Base-by-base conservation (phyloP, 2,329 filamentous ascomycete genomes). In the Sordariomycetes sp. region DNA sequence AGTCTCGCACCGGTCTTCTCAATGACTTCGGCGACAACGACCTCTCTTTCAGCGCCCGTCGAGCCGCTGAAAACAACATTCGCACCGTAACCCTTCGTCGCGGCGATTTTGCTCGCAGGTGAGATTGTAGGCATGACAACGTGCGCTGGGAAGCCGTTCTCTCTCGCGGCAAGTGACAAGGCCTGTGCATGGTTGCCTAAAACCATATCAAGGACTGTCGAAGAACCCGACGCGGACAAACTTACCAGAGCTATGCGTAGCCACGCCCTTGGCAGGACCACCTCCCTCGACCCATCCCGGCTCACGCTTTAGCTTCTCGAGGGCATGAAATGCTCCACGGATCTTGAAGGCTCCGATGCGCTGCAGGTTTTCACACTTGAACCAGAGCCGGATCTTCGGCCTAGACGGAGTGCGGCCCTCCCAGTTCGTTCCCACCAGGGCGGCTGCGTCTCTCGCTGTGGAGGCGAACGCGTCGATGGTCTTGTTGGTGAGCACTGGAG, bases 281-380 rank as follows among this genome's bases (percentile, higher is more conserved):
- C 63, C 63, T 4, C 64, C 66, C 40, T 70, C 70, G 21, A 77
- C 67, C 50, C 69, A 67, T 3, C 68, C 73, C 14, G 66, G 56
- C 40, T 71, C 65, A 39, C 54, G 55, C 46, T 79, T 74, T 46
- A 90, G 57, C 24, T 81, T 57, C 43, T 75, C 67, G 29, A 88
- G 51, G 1, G 85, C 83, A 58, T 90, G 82, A 47, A 90, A 90
- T 1, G 85, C 86, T 8, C 85, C 86, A 5, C 86, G 65, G 15
- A 75, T 79, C 61, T 93, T 93, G 64, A 93, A 93, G 2, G 86
- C 86, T 34, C 86, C 86, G 34, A 88, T 77, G 33, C 74, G 73
- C 61, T 93, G 86, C 21, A 82, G 66, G 57, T 92, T 90, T 61
- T 93, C 86, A 56, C 82, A 87, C 62, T 93, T 93, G 72, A 93